These are phyloP conservation scores for Biancaea sappan DNA, from an alignment of 306 rosid species.

Conservation along the genomic window DNA sequence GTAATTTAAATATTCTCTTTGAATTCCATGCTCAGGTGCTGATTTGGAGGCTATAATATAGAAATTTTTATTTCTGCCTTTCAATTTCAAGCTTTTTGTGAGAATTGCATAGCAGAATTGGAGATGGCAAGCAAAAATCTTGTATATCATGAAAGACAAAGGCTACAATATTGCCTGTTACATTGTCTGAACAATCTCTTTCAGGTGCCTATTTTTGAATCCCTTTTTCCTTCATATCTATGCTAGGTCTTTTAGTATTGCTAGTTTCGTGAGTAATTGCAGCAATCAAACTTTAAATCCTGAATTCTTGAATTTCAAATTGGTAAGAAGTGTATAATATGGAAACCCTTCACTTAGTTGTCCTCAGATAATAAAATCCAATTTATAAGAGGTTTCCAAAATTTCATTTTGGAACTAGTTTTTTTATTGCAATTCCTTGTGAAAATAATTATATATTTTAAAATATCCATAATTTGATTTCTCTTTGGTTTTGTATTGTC, in stretches of 20 bases:
- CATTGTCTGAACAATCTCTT: conserved; percentile 88
- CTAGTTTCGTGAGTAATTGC: conserved; percentile 5
- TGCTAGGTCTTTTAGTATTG: neutral
- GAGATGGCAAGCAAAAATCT: conserved; percentile 52
- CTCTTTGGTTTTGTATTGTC: conserved; percentile 22
- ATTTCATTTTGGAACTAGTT: neutral
- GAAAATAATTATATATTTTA: neutral
- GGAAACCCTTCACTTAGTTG: conserved; percentile 3
- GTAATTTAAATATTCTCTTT: neutral
- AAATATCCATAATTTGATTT: neutral
- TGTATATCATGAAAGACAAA: conserved; percentile 85
- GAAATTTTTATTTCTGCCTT: neutral
- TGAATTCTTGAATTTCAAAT: conserved; percentile 27
- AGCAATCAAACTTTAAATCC: neutral
- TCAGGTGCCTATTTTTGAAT: conserved; percentile 57
- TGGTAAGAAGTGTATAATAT: neutral
- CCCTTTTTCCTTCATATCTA: neutral
- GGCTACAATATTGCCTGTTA: conserved; percentile 80
- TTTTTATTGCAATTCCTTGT: neutral
- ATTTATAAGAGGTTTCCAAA: neutral
- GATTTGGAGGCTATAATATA: neutral
- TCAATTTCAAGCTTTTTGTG: neutral
- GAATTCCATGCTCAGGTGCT: neutral
- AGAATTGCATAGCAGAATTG: neutral
- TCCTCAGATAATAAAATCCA: neutral